phyloP scores from a whole-genome alignment of 2,329 filamentous ascomycete genomes.

The Blumeriella jaapii region DNA sequence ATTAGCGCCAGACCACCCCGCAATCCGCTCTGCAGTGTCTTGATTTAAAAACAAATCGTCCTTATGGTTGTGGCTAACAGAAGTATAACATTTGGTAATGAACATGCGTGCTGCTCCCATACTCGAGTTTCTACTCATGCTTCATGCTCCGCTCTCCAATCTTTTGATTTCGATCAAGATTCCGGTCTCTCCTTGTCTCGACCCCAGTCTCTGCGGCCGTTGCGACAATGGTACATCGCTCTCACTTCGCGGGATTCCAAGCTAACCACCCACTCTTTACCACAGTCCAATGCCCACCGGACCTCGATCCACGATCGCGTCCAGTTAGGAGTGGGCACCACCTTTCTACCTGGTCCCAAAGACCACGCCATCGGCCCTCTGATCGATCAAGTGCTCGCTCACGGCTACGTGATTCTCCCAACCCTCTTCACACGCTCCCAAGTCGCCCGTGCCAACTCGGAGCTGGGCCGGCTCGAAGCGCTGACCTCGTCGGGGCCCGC shows the following conservation, averaged over 20 bases:
- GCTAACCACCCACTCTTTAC: background rate
- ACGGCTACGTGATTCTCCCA: constrained; percentile 31
- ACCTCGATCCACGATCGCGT: constrained; percentile 10
- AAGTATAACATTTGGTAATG: too few relatives aligned
- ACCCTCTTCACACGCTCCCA: constrained; percentile 26
- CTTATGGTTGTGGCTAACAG: too few relatives aligned
- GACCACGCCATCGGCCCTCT: constrained; percentile 22
- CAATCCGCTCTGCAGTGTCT: too few relatives aligned
- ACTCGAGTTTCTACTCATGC: too few relatives aligned
- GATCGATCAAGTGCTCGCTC: constrained; percentile 23
- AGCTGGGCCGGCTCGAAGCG: constrained; percentile 27
- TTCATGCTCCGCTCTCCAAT: too few relatives aligned
- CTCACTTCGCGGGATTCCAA: background rate
- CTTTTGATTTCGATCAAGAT: too few relatives aligned
- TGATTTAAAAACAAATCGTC: too few relatives aligned
- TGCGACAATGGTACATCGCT: background rate
- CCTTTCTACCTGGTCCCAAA: constrained; percentile 22
- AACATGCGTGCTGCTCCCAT: too few relatives aligned
- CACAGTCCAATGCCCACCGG: too few relatives aligned
- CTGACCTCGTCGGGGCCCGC: constrained; percentile 21
- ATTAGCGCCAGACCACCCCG: too few relatives aligned
- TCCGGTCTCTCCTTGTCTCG: too few relatives aligned
- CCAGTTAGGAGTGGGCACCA: constrained; percentile 22
- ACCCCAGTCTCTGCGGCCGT: too few relatives aligned
- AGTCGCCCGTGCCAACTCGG: constrained; percentile 26